Conservation (phyloP, 2,329 filamentous ascomycete species). For the Colletotrichum sp. region DNA sequence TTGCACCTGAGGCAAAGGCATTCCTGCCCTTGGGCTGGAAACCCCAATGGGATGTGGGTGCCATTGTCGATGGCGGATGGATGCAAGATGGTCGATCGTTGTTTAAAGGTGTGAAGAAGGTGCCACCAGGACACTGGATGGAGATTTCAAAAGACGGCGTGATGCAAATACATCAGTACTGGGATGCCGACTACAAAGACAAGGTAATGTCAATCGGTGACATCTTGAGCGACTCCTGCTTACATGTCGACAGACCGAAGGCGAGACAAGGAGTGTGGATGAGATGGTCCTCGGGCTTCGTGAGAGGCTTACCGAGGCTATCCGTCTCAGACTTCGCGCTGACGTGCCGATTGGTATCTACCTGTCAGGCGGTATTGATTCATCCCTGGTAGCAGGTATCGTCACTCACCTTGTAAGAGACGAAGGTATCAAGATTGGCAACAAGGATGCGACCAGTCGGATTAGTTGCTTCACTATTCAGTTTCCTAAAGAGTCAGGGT, state of each 20-base stretch:
- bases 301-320: conserved; percentile 52
- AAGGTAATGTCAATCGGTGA: conserved; percentile 39
- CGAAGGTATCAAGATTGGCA: conserved; percentile 50
- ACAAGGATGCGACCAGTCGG: conserved; percentile 24
- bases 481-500: conserved; percentile 53
- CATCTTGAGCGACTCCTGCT: accelerated
- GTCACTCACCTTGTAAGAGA: conserved; percentile 53
- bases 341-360: conserved; percentile 64
- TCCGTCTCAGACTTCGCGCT: conserved; percentile 55
- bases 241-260: conserved; percentile 24
- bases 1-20: conserved; percentile 59
- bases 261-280: conserved; percentile 48
- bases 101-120: conserved; percentile 51
- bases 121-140: conserved; percentile 49
- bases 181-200: conserved; percentile 56
- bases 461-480: conserved; percentile 51
- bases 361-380: conserved; percentile 62
- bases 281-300: conserved; percentile 57
- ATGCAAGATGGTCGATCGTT: conserved; percentile 48
- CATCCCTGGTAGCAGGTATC: conserved; percentile 60
- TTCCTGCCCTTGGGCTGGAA: conserved; percentile 56
- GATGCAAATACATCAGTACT: conserved; percentile 47
- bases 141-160: conserved; percentile 41
- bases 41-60: conserved; percentile 56
- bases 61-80: conserved; percentile 49